Percentiles rank a stretch among this genome's conserved stretches.
phyloP scores from a whole-genome alignment of 768 basidiomycete genomes.

The Agaricus blazei region DNA sequence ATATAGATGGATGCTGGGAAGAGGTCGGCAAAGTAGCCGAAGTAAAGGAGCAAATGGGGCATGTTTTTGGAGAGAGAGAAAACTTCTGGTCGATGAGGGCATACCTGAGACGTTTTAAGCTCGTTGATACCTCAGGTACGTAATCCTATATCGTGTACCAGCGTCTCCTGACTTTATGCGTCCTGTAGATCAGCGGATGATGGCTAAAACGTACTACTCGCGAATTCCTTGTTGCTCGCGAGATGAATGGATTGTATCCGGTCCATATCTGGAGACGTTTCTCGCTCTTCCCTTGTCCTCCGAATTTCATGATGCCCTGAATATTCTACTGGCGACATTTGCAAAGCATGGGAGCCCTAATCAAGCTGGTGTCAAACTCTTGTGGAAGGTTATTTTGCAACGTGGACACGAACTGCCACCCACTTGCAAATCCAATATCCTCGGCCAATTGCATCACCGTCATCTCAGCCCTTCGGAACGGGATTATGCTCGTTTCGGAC shows the following conservation, averaged over 20 bases:
- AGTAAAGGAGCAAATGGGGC: slow-evolving; percentile 36
- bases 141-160: not conserved
- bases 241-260: slow-evolving; percentile 35
- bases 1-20: slow-evolving; percentile 35
- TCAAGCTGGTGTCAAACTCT: slow-evolving; percentile 20
- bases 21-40: slow-evolving; percentile 39
- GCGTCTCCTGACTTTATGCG: not conserved
- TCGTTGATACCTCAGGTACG: slow-evolving; percentile 4
- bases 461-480: not conserved
- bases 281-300: slow-evolving; percentile 13
- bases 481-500: not conserved
- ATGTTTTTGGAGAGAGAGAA: slow-evolving; percentile 37
- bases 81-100: slow-evolving; percentile 57
- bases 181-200: slow-evolving; percentile 12
- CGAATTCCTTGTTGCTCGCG: slow-evolving; percentile 26
- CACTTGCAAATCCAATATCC: slow-evolving; percentile 25
- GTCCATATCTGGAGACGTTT: slow-evolving; percentile 41
- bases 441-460: slow-evolving; percentile 31
- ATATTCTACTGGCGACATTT: slow-evolving; percentile 1
- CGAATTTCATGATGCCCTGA: not conserved
- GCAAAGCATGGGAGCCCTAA: slow-evolving; percentile 22
- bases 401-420: slow-evolving; percentile 19
- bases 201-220: slow-evolving; percentile 36
- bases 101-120: slow-evolving; percentile 5
- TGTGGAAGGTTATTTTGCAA: slow-evolving; percentile 34